These are phyloP conservation scores for Clonostachys sp. DNA, from an alignment of 2,329 filamentous ascomycete species.

Conservation along the genomic window DNA sequence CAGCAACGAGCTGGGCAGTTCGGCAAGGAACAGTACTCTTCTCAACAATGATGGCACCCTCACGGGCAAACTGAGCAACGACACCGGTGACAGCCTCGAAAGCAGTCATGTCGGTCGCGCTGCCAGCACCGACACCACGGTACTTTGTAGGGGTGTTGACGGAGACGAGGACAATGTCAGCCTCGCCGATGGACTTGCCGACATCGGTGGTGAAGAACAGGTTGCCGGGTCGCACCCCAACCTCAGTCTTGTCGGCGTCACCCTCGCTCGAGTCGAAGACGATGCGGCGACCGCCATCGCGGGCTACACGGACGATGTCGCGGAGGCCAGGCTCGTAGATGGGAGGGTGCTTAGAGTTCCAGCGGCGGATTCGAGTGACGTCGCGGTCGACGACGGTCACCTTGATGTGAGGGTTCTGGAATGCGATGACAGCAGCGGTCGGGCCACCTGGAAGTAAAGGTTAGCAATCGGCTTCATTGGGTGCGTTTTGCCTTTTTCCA, in stretches of 20 bases:
- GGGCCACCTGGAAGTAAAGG: constrained; percentile 53
- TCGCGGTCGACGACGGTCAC: constrained; percentile 75
- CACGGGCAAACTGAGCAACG: constrained; percentile 61
- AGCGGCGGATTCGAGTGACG: constrained; percentile 59
- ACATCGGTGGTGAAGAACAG: constrained; percentile 71
- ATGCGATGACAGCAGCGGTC: constrained; percentile 70
- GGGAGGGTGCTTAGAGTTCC: constrained; percentile 70
- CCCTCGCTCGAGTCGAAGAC: constrained; percentile 30
- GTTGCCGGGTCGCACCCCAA: constrained; percentile 52
- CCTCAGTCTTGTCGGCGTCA: constrained; percentile 20
- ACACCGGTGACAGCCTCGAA: constrained; percentile 66
- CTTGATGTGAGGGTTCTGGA: constrained; percentile 64
- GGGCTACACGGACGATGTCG: constrained; percentile 61
- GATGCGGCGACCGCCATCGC: constrained; percentile 49
- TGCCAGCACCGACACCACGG: constrained; percentile 63
- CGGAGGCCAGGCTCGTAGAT: constrained; percentile 72
- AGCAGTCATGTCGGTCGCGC: constrained; percentile 67
- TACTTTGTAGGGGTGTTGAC: constrained; percentile 79
- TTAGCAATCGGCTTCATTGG: background rate
- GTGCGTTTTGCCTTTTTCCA: no score
- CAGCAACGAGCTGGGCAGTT: constrained; percentile 65
- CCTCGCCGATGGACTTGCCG: constrained; percentile 54
- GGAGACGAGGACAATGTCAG: constrained; percentile 70
- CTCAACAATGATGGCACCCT: constrained; percentile 72
- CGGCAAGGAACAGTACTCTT: constrained; percentile 77